A percentile compares a stretch with the other conserved stretches of the same genome.
Conservation (phyloP, 2,329 filamentous ascomycete species). For the Catunica adiposa region DNA sequence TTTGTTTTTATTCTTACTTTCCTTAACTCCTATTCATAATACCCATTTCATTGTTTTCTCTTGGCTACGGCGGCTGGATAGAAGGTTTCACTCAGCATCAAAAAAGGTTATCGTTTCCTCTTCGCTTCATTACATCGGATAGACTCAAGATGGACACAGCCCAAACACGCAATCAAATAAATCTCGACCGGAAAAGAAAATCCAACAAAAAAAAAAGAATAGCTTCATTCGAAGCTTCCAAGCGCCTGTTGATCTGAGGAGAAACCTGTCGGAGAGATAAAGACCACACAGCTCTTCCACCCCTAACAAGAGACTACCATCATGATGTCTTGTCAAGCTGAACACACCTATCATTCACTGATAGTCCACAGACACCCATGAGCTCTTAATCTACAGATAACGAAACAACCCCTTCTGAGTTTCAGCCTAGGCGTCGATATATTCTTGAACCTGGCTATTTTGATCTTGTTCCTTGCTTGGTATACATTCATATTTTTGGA, state of each 20-base stretch:
- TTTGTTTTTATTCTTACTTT: constrained; percentile 5
- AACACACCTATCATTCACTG: neutral
- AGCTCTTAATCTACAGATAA: neutral
- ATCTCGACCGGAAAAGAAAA: no score
- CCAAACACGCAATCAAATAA: neutral
- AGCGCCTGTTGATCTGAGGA: neutral
- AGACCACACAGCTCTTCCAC: neutral
- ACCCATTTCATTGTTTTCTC: constrained; percentile 8
- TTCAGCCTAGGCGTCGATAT: neutral
- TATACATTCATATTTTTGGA: neutral
- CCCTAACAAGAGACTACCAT: neutral
- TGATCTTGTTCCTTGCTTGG: neutral
- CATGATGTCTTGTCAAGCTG: neutral
- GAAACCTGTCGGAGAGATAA: neutral
- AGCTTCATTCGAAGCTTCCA: neutral
- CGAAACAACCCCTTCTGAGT: neutral
- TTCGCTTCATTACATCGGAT: neutral
- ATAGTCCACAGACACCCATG: neutral
- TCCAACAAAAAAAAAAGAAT: neutral
- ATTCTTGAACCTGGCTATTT: no score
- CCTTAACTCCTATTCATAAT: constrained; percentile 9
- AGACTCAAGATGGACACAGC: neutral
- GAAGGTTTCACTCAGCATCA: neutral
- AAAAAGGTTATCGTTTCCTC: neutral
- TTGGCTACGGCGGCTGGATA: constrained; percentile 3